Percentiles rank a stretch among this genome's conserved stretches.
Conservation (phyloP, 2,329 filamentous ascomycete species). For the Fusarium humuli region DNA sequence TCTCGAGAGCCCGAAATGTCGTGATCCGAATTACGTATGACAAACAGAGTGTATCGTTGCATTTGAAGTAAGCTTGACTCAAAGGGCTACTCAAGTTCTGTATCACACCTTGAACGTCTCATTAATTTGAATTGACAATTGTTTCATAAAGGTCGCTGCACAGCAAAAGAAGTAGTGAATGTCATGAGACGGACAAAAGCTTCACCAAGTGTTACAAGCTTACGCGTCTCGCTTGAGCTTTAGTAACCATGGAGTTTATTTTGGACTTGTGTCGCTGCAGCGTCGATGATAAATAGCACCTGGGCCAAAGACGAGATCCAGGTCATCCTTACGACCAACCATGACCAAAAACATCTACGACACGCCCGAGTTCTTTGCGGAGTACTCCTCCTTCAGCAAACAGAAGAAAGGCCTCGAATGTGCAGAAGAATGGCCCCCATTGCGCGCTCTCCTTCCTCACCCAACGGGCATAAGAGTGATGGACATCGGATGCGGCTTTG, state of each 20-base stretch:
- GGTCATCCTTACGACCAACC: not conserved
- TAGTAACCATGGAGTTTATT: not conserved
- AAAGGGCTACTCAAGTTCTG: not conserved
- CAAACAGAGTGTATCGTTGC: not conserved
- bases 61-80: not conserved
- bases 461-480: not conserved
- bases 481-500: not conserved
- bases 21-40: not conserved
- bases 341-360: not conserved
- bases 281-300: not conserved
- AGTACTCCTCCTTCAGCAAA: not conserved
- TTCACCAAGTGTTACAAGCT: not conserved
- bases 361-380: not conserved
- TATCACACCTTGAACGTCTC: not conserved
- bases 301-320: not conserved
- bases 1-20: not conserved
- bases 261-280: fast-evolving
- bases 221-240: not conserved
- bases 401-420: not conserved
- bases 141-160: not conserved
- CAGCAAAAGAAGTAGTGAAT: not conserved
- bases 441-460: not conserved
- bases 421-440: not conserved
- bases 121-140: not conserved
- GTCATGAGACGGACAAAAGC: no score